phyloP scores from a whole-genome alignment of 306 rosid genomes.

The Sesbania bispinosa region DNA sequence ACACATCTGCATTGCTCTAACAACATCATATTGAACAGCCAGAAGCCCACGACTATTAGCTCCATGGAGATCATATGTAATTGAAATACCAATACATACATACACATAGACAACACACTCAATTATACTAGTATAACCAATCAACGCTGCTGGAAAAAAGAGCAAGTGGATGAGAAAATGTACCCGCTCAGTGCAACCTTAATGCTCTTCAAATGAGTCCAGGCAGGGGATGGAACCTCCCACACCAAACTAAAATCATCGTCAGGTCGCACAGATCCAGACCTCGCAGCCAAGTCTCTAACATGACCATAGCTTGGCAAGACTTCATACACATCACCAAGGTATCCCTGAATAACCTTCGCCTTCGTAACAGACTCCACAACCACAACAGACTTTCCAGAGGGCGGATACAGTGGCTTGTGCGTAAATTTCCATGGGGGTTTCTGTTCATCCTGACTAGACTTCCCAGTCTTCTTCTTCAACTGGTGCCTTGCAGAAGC shows the following conservation, averaged over 20 bases:
- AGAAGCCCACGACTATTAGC: not conserved
- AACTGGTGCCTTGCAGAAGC: too few relatives aligned
- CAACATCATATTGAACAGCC: conserved; percentile 1
- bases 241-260: conserved; percentile 98
- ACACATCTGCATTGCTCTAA: conserved; percentile 13
- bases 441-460: too few relatives aligned
- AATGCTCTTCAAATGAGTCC: conserved; percentile 96
- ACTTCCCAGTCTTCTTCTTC: too few relatives aligned
- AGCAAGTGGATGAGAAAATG: conserved; percentile 19
- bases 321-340: conserved; percentile 88
- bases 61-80: too few relatives aligned
- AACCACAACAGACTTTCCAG: conserved; percentile 73
- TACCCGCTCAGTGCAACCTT: conserved; percentile 85
- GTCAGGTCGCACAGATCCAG: conserved; percentile 97
- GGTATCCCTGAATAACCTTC: conserved; percentile 86
- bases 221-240: conserved; percentile 98
- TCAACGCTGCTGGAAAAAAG: conserved; percentile 21
- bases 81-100: too few relatives aligned
- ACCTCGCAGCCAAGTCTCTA: conserved; percentile 96
- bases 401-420: conserved; percentile 71
- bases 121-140: not conserved
- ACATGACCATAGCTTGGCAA: conserved; percentile 98
- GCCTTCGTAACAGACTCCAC: conserved; percentile 96
- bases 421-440: conserved; percentile 30
- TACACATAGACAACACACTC: not conserved